Percentiles rank a stretch among this genome's conserved stretches.
Evolutionary conservation across 345 rosid genomes (phyloP).

Genomic region (Syzygium grande): DNA sequence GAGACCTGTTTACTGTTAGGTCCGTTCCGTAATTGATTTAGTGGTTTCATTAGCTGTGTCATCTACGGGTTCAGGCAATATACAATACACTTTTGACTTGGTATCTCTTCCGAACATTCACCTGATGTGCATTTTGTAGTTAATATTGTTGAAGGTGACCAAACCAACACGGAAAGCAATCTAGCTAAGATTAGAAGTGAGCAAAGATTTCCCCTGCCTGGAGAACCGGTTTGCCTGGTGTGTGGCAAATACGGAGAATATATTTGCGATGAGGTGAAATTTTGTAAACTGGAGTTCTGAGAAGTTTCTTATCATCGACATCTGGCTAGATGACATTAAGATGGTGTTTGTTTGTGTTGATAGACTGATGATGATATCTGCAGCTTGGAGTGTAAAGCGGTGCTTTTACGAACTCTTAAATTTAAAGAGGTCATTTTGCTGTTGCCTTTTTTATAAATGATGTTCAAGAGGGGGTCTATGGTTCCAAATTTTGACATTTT

Average conservation of each 20-base stretch:
- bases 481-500: not conserved
- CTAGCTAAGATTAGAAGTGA: slow-evolving; percentile 28
- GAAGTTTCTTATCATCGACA: not conserved
- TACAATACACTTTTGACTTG: not conserved
- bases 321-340: not conserved
- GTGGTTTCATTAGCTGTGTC: not conserved
- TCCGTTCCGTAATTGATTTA: not conserved
- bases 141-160: slow-evolving; percentile 14
- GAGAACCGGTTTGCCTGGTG: slow-evolving; percentile 59
- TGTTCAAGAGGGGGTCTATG: not conserved
- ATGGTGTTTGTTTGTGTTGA: not conserved
- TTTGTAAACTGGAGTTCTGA: not conserved
- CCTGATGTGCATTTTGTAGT: slow-evolving; percentile 7
- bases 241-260: slow-evolving; percentile 77
- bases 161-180: not conserved
- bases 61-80: not conserved
- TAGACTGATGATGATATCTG: slow-evolving; percentile 77
- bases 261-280: slow-evolving; percentile 53
- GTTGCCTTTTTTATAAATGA: not conserved
- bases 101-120: not conserved
- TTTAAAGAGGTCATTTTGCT: slow-evolving; percentile 25
- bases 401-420: slow-evolving; percentile 37
- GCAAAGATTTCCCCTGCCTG: slow-evolving; percentile 49
- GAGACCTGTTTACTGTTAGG: not conserved
- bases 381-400: slow-evolving; percentile 64